A percentile compares a stretch with the other conserved stretches of the same genome.
These are phyloP conservation scores for Nitzschia putrida DNA, from an alignment of 108 stramenopile genomes.

Conservation along the genomic window DNA sequence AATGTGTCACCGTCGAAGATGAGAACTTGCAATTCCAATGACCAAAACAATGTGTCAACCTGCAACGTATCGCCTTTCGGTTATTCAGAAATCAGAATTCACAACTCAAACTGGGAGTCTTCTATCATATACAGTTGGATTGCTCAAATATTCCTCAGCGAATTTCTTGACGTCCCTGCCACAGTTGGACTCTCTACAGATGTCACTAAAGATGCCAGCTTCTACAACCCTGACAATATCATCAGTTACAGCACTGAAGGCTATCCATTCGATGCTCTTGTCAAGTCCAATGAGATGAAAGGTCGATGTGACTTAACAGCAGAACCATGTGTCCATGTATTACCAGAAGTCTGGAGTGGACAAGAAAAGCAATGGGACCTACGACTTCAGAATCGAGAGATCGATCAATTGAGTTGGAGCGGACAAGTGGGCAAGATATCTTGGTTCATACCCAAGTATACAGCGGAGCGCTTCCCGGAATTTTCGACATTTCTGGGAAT, in stretches of 20 bases:
- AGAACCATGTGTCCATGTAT: constrained; percentile 24
- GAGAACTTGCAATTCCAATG: constrained; percentile 30
- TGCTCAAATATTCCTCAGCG: constrained; percentile 44
- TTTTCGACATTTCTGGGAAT: constrained; percentile 39
- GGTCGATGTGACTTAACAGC: constrained; percentile 21
- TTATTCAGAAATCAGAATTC: constrained; percentile 41
- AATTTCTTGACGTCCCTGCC: constrained; percentile 42
- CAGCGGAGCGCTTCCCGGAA: constrained; percentile 28
- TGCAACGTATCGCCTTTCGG: constrained; percentile 6
- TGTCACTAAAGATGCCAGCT: constrained; percentile 21
- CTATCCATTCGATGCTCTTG: constrained; percentile 26
- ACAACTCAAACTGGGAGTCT: constrained; percentile 40
- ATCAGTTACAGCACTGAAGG: constrained; percentile 23
- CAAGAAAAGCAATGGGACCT: constrained; percentile 15
- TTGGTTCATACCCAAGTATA: constrained; percentile 50
- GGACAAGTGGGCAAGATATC: constrained; percentile 36
- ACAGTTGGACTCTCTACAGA: constrained; percentile 22
- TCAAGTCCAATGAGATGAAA: constrained; percentile 10
- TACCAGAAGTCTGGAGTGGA: constrained; percentile 37
- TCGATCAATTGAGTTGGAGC: constrained; percentile 18
- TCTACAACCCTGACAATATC: constrained; percentile 25
- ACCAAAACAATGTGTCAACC: constrained; percentile 1
- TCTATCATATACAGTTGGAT: constrained; percentile 42
- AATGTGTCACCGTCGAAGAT: too few species aligned
- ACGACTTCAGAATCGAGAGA: background rate